Percentiles rank a stretch among this genome's conserved stretches.
Conservation (phyloP, 805 yeast genomes). For the Nakazawaea ishiwadae region DNA sequence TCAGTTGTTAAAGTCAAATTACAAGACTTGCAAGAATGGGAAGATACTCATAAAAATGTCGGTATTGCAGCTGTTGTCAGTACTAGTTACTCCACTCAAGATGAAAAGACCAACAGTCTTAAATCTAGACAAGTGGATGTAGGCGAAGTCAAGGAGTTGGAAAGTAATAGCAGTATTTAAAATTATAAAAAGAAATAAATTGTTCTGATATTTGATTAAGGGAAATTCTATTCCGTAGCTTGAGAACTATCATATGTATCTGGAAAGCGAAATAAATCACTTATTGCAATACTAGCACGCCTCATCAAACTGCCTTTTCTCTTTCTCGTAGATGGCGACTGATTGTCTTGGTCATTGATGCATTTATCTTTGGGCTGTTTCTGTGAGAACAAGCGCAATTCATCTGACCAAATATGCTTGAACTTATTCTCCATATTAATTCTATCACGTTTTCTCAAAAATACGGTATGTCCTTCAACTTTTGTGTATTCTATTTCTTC, state of each 20-base stretch:
- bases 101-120: not conserved
- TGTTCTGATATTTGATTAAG: too few species aligned
- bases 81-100: too few species aligned
- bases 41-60: slow-evolving; percentile 12
- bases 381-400: slow-evolving; percentile 16
- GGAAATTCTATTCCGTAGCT: too few species aligned
- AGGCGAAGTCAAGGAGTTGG: not conserved
- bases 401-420: slow-evolving; percentile 28
- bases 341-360: too few species aligned
- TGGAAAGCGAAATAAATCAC: not conserved
- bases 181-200: too few species aligned
- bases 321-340: too few species aligned
- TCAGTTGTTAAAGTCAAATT: slow-evolving; percentile 31
- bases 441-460: slow-evolving; percentile 18
- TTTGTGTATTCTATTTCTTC: slow-evolving; percentile 6
- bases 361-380: too few species aligned
- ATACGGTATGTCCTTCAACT: slow-evolving; percentile 9
- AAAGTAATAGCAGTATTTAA: not conserved
- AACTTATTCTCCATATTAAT: slow-evolving; percentile 23
- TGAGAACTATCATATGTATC: too few species aligned
- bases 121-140: not conserved
- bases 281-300: not conserved
- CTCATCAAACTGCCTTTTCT: not conserved
- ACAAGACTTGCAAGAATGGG: slow-evolving; percentile 30
- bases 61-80: slow-evolving; percentile 1